Percentiles rank a stretch among this genome's conserved stretches.
These are phyloP conservation scores for Sporisorium reilianum DNA, from an alignment of 1,284 basidiomycete species.

Conservation along the genomic window DNA sequence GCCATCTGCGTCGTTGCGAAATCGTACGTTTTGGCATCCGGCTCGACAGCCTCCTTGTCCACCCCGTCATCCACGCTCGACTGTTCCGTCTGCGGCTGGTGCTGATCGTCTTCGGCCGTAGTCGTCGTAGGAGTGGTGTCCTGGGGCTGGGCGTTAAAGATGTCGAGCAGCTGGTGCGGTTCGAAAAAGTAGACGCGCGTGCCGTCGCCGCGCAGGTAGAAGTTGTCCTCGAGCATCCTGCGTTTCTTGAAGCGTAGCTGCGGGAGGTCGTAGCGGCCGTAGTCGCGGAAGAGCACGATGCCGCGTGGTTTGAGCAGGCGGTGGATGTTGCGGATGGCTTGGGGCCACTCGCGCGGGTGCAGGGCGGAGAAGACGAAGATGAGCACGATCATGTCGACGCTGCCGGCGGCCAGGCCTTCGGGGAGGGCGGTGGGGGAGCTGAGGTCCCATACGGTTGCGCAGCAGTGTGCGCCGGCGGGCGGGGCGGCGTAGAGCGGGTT, in stretches of 20 bases:
- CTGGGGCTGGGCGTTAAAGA: conserved; percentile 59
- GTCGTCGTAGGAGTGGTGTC: conserved; percentile 16
- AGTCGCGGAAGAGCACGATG: conserved; percentile 87
- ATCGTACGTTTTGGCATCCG: conserved; percentile 12
- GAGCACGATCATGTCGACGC: conserved; percentile 88
- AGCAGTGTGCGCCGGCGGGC: conserved; percentile 72
- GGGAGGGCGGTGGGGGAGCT: conserved; percentile 70
- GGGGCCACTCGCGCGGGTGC: conserved; percentile 90
- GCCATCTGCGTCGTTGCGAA: conserved; percentile 66
- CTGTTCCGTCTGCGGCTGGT: background rate
- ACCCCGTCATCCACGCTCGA: background rate
- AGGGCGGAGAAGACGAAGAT: conserved; percentile 95
- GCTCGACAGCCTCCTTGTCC: too few species aligned
- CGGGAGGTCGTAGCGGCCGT: conserved; percentile 88
- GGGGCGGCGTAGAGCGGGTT: conserved; percentile 41
- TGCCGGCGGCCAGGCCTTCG: conserved; percentile 68
- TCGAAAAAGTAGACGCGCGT: conserved; percentile 75
- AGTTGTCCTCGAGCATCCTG: conserved; percentile 88
- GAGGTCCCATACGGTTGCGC: conserved; percentile 91
- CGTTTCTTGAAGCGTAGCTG: conserved; percentile 92
- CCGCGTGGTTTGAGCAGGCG: conserved; percentile 88
- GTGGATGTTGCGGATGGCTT: conserved; percentile 84
- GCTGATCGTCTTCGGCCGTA: background rate
- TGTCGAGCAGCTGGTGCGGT: conserved; percentile 57
- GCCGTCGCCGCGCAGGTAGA: conserved; percentile 82